These are phyloP conservation scores for Rhizopogon vinicolor DNA, from an alignment of 768 basidiomycete genomes.

Conservation along the genomic window DNA sequence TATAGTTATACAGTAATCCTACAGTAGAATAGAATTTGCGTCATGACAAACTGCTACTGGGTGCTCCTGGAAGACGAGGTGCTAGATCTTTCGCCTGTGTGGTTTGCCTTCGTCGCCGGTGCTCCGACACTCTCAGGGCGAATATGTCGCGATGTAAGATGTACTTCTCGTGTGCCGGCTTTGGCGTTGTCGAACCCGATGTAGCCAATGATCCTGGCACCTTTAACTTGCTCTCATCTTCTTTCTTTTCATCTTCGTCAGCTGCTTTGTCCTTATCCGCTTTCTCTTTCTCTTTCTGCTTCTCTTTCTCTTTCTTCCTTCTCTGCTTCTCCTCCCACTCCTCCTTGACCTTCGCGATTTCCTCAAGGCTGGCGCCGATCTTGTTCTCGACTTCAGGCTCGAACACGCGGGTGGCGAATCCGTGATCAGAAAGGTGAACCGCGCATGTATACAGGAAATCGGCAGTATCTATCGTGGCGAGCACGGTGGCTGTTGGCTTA, in stretches of 20 bases:
- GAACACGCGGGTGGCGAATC: conserved; percentile 58
- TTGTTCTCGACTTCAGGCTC: conserved; percentile 36
- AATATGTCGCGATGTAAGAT: conserved; percentile 82
- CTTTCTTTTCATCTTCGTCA: conserved; percentile 33
- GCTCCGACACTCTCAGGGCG: conserved; percentile 72
- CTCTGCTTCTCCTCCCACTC: conserved; percentile 78
- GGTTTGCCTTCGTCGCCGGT: conserved; percentile 62
- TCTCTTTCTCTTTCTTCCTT: conserved; percentile 50
- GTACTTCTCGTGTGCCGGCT: conserved; percentile 66
- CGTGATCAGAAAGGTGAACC: conserved; percentile 73
- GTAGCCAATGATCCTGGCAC: conserved; percentile 21
- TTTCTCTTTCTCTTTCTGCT: conserved; percentile 44
- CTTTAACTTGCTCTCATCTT: conserved; percentile 23
- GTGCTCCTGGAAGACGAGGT: conserved; percentile 65
- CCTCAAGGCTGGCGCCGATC: conserved; percentile 48
- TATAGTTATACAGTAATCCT: not conserved
- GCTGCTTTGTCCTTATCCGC: conserved; percentile 22
- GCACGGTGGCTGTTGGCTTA: conserved; percentile 76
- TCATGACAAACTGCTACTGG: conserved; percentile 27
- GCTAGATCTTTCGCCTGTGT: conserved; percentile 67
- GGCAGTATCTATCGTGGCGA: conserved; percentile 75
- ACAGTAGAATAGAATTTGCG: not conserved
- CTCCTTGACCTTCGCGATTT: conserved; percentile 71
- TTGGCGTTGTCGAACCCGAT: conserved; percentile 27
- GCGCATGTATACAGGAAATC: conserved; percentile 89